A percentile compares a stretch with the other conserved stretches of the same genome.
Evolutionary conservation across 2,329 filamentous ascomycete genomes (phyloP).

Genomic region (Penicillium sp.): DNA sequence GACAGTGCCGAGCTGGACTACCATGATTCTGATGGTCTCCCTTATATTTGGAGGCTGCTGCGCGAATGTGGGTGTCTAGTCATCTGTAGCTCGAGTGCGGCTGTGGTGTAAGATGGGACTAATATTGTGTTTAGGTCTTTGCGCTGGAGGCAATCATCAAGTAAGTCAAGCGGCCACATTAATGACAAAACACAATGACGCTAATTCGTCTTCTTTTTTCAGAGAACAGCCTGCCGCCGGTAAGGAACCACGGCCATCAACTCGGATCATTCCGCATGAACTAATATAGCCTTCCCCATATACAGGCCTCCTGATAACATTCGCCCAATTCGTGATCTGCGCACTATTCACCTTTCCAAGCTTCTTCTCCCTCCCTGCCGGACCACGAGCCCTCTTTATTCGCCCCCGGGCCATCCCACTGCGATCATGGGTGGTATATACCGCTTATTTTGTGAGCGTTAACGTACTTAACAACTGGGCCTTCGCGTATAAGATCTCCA

Average conservation of each 20-base stretch:
- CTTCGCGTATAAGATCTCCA: conserved; percentile 93
- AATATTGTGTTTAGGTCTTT: conserved; percentile 64
- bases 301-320: conserved; percentile 76
- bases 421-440: conserved; percentile 80
- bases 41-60: conserved; percentile 96
- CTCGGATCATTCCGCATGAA: not conserved
- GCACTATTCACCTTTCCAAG: conserved; percentile 72
- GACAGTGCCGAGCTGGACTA: conserved; percentile 57
- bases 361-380: conserved; percentile 62
- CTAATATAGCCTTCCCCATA: not conserved
- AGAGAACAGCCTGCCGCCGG: conserved; percentile 82
- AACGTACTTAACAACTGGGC: conserved; percentile 97
- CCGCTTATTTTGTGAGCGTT: conserved; percentile 84
- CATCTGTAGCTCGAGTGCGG: conserved; percentile 14
- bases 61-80: conserved; percentile 68
- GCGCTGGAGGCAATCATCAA: conserved; percentile 92
- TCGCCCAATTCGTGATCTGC: conserved; percentile 83
- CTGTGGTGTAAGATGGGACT: conserved; percentile 17
- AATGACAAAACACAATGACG: not conserved
- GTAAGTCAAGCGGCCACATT: conserved; percentile 51
- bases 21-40: conserved; percentile 64
- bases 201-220: conserved; percentile 12
- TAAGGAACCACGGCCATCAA: conserved; percentile 40
- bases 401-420: conserved; percentile 76
- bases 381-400: conserved; percentile 66